Evolutionary conservation across 495 filamentous ascomycete genomes (phyloP).

Genomic region (Entonaema liquescens): DNA sequence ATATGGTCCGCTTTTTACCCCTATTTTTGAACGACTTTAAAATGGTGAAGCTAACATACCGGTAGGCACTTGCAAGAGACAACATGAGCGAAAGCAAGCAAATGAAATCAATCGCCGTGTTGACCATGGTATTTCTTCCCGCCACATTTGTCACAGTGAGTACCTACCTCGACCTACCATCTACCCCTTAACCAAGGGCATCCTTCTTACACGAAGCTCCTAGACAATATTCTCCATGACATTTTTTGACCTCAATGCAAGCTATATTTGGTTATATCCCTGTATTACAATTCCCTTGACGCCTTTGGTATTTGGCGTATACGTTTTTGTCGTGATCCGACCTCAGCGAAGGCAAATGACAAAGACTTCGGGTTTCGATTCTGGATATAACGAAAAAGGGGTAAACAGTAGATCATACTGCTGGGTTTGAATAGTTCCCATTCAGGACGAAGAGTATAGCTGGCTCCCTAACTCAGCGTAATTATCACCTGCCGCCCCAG

Average conservation of each 20-base stretch:
- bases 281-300: neutral
- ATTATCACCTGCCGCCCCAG: no score
- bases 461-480: no score
- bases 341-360: neutral
- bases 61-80: neutral
- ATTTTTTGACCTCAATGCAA: neutral
- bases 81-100: slow-evolving; percentile 4
- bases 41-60: neutral
- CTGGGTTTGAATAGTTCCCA: no score
- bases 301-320: neutral
- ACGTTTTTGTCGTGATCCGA: neutral
- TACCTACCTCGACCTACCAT: neutral
- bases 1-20: neutral
- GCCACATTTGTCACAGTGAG: neutral
- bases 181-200: neutral
- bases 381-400: neutral
- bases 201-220: neutral
- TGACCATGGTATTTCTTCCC: slow-evolving; percentile 2
- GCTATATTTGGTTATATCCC: neutral
- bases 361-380: neutral
- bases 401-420: neutral
- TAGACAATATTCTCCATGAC: slow-evolving; percentile 7
- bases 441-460: no score
- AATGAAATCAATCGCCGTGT: neutral
- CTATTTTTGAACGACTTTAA: neutral